Base-by-base conservation (phyloP, 805 yeast genomes). In the Torulaspora gathmanii region DNA sequence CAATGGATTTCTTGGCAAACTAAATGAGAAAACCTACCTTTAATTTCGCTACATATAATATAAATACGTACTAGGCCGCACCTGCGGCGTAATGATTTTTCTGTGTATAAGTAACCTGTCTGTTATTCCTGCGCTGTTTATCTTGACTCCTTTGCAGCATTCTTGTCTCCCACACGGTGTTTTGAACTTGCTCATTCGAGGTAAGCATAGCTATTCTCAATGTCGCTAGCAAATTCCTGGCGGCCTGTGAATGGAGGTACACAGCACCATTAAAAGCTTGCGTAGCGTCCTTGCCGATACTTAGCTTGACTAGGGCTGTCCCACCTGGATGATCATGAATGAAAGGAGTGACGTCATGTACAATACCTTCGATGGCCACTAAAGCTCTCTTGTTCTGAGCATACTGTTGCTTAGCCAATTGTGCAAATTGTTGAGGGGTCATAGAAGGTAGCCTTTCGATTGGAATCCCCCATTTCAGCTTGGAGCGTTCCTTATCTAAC, bases 241-340 rank as follows among this genome's bases (percentile, higher is more conserved):
- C 97, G 0, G 97, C 97, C 46, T 91, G 88, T 56, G 93, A 84
- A 65, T 90, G 98, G 45, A 80, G 79, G 68, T 90, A 90, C 10
- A 90, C 97, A 2, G 96, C 97, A 17, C 98, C 97, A 63, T 83
- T 88, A 66, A 90, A 90, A 2, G 95, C 96, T 41, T 85, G 81
- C 2, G 97, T 89, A 7, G 95, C 96, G 64, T 90, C 97, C 64
- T 85, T 86, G 10, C 97, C 97, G 46, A 86, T 82, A 1, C 95
- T 86, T 0, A 93, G 81, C 52, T 72, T 72, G 44, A 90, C 79
- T 40, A 90, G 73, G 4, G 90, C 82, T 26, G 80, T 66, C 1
- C 98, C 98, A 53, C 98, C 98, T 1, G 98, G 98, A 65, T 90
- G 98, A 58, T 86, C 87, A 55, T 83, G 82, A 63, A 89, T 81